Conservation (phyloP, 371 early-diverging fungal species). For the Mortierella sp. region DNA sequence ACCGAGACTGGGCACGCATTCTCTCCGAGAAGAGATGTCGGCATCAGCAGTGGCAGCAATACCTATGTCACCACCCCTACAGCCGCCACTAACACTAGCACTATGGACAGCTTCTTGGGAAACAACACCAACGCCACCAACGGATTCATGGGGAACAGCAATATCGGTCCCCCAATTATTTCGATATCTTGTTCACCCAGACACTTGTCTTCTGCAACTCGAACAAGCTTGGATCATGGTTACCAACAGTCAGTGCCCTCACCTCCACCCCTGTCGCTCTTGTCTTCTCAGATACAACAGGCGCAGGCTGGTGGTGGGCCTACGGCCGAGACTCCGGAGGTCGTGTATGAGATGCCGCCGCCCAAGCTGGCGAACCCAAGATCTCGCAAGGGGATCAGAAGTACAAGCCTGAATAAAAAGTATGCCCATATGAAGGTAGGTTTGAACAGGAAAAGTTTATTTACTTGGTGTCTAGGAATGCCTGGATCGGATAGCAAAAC, state of each 20-base stretch:
- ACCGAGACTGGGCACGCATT: too few species aligned
- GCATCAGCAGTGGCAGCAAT: too few species aligned
- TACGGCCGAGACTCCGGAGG: not conserved
- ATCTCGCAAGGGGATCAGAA: not conserved
- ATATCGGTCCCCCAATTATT: not conserved
- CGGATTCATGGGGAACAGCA: not conserved
- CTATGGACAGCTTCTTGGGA: not conserved
- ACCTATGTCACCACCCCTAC: too few species aligned
- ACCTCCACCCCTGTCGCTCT: not conserved
- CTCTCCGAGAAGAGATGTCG: not conserved
- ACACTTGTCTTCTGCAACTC: too few species aligned
- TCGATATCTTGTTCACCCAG: not conserved
- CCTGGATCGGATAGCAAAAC: not conserved
- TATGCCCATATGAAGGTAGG: constrained; percentile 19
- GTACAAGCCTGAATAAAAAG: constrained; percentile 15
- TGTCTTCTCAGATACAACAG: not conserved
- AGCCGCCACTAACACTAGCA: too few species aligned
- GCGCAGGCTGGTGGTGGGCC: too few species aligned
- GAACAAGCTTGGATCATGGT: too few species aligned
- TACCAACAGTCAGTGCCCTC: not conserved
- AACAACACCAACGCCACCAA: too few species aligned
- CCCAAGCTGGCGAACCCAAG: constrained; percentile 1
- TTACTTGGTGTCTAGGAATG: not conserved
- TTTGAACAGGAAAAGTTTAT: not conserved
- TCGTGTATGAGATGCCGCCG: constrained; percentile 18